phyloP scores from a whole-genome alignment of 179 eudicot genomes.

The Silene noctiflora region DNA sequence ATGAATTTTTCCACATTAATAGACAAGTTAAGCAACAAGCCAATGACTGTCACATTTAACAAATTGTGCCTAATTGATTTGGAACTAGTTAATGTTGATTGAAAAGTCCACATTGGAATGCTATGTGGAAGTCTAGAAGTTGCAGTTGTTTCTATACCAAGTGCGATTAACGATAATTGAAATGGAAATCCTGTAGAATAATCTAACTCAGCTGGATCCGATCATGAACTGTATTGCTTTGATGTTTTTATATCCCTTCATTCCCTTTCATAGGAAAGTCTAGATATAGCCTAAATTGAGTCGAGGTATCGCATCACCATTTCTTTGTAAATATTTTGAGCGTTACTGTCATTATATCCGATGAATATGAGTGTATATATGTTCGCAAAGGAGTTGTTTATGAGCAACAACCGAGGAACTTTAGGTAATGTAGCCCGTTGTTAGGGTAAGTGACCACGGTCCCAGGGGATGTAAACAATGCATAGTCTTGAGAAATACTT shows the following conservation, averaged over 20 bases:
- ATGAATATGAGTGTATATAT: no score
- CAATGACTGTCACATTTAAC: conserved; percentile 11
- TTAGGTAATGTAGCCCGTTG: conserved; percentile 20
- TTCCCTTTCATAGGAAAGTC: no score
- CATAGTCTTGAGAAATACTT: conserved; percentile 20
- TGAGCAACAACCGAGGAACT: no score
- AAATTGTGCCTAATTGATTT: conserved; percentile 9
- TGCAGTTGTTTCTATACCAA: neutral
- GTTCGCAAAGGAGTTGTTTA: no score
- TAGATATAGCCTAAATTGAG: no score
- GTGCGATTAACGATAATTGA: neutral
- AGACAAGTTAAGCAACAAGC: conserved; percentile 13
- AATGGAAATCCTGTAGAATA: neutral
- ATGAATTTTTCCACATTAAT: conserved; percentile 3
- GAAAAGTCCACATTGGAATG: conserved; percentile 7
- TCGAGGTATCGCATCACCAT: no score
- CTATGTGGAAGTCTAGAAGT: neutral
- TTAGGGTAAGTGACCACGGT: conserved; percentile 24
- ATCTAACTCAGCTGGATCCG: neutral
- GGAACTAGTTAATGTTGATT: conserved; percentile 7
- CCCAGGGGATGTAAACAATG: conserved; percentile 30
- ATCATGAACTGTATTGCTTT: neutral
- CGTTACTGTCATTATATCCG: no score
- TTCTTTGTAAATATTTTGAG: no score
- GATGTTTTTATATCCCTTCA: no score